Evolutionary conservation across 768 basidiomycete species (phyloP), one percentile per base, ranked within the genome.

Genomic region (Infundibulicybe gibba): DNA sequence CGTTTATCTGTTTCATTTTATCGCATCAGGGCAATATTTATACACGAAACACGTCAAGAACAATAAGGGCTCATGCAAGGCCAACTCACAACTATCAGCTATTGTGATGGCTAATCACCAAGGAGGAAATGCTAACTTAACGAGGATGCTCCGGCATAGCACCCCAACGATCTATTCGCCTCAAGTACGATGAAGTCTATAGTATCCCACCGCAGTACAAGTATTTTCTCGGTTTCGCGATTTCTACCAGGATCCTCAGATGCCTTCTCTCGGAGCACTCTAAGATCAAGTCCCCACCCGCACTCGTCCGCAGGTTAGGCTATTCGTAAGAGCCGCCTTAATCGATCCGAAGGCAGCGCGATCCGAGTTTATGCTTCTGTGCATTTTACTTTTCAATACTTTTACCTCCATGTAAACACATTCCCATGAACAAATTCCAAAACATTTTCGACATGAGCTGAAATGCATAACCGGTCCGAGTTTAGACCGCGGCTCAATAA

Each of bases 281-380:
- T 38, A 6, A 38, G 35, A 38, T 38, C 35, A 14, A 6, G 14
- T 10, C 35, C 14, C 35, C 42, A 16, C 32, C 20, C 42, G 32
- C 42, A 21, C 31, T 35, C 44, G 19, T 32, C 13, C 33, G 31
- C 32, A n/a, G 30, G 31, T 43, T 43, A 16, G 17, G 31, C 13
- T 32, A 48, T 51, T 53, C 30, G 47, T 52, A 53, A 53, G 49
- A 53, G 37, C 41, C 51, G 53, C 45, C 19, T 37, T 30, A 50
- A 52, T 54, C 45, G 21, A 55, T 49, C 54, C 61, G 58, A 60
- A 53, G 52, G 49, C 31, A 50, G 9, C 56, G 58, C 54, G 51
- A 55, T 58, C 43, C 30, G 41, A 50, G 19, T 40, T 43, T 31
- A 17, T 42, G 21, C 25, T 25, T 25, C 25, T 25, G 25, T 25